Conservation (phyloP, 192 early-diverging fungal species). For the Funneliformis geosporum region DNA sequence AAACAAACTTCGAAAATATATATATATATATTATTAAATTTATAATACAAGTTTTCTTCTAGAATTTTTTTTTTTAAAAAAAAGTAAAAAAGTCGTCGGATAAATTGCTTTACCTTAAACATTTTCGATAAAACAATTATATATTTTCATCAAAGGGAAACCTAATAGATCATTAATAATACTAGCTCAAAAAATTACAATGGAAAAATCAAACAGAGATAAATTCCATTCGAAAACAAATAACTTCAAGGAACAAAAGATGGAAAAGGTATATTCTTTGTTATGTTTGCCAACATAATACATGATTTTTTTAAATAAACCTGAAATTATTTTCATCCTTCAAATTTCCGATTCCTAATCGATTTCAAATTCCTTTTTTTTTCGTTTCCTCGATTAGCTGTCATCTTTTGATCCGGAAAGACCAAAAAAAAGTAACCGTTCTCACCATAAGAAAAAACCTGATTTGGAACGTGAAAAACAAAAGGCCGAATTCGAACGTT, state of each 20-base stretch:
- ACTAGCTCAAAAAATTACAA: background rate
- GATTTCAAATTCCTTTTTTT: no score
- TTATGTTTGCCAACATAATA: no score
- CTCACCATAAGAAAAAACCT: background rate
- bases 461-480: constrained; percentile 1
- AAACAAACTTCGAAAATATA: no score
- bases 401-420: background rate
- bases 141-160: background rate
- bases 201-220: background rate
- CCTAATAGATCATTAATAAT: no score
- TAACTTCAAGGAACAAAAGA: background rate
- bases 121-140: background rate
- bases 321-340: no score
- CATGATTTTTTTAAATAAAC: no score
- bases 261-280: background rate
- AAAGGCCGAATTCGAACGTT: constrained; percentile 5
- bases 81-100: no score
- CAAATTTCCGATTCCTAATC: no score
- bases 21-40: no score
- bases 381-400: background rate
- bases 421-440: background rate
- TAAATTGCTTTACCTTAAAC: no score
- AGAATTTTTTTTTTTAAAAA: no score
- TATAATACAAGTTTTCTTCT: no score
- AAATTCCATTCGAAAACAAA: background rate